These are phyloP conservation scores for Atkinsonella texensis DNA, from an alignment of 2,329 filamentous ascomycete species.

Conservation along the genomic window DNA sequence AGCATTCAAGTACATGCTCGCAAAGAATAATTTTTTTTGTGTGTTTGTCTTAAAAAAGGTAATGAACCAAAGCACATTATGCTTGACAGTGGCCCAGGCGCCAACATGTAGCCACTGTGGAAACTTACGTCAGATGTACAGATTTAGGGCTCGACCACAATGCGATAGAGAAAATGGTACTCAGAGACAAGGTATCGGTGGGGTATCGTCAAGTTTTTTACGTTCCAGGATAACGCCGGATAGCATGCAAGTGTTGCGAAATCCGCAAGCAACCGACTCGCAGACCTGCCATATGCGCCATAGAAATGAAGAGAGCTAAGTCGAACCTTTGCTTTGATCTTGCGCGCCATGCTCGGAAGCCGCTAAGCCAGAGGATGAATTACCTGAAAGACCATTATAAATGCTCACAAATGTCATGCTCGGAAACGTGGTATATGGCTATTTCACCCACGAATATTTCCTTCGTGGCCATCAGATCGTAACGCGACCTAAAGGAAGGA, in stretches of 20 bases:
- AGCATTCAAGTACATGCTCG: background rate
- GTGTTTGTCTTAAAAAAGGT: background rate
- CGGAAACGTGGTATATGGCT: background rate
- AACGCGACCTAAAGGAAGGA: slow-evolving; percentile 45
- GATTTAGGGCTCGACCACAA: background rate
- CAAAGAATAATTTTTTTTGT: background rate
- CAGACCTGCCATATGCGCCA: background rate
- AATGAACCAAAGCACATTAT: no score
- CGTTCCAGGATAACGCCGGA: slow-evolving; percentile 3
- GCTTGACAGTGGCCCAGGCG: background rate
- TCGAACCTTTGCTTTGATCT: background rate
- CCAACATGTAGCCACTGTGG: background rate
- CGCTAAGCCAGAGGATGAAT: background rate
- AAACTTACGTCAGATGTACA: slow-evolving; percentile 1
- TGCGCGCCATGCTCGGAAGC: background rate
- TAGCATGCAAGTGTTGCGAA: background rate
- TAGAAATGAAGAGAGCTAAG: background rate
- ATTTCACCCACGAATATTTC: background rate
- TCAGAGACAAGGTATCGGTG: background rate
- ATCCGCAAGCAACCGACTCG: background rate
- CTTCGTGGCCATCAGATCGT: slow-evolving; percentile 9
- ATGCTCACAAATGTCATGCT: slow-evolving; percentile 5
- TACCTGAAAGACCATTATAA: background rate
- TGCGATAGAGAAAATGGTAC: background rate
- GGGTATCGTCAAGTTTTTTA: slow-evolving; percentile 6